Conservation (phyloP, 2,329 filamentous ascomycete species). For the Aspergillus sclerotialis region DNA sequence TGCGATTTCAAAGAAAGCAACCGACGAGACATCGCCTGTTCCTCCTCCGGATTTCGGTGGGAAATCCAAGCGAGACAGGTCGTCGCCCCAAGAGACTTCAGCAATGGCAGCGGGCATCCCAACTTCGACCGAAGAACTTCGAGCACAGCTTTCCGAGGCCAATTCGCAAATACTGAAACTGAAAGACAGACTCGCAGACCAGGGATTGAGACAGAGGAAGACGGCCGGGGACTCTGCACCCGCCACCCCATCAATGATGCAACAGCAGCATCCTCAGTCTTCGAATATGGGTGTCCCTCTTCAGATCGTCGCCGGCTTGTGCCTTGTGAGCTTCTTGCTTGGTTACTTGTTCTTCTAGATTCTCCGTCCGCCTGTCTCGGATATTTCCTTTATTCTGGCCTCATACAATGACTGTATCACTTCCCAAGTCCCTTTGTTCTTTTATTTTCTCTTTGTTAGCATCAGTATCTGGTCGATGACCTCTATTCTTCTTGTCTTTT, state of each 20-base stretch:
- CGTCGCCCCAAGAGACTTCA: conserved; percentile 32
- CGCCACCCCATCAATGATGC: conserved; percentile 41
- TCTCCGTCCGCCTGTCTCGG: conserved; percentile 8
- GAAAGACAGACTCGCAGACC: conserved; percentile 57
- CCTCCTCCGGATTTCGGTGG: conserved; percentile 30
- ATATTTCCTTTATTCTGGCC: conserved; percentile 15
- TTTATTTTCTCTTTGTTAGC: conserved; percentile 16
- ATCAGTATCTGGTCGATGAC: too few species aligned
- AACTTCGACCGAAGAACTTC: conserved; percentile 55
- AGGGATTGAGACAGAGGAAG: conserved; percentile 75
- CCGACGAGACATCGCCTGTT: conserved; percentile 25
- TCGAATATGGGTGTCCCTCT: conserved; percentile 71
- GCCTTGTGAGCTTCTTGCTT: conserved; percentile 83
- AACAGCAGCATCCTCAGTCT: conserved; percentile 50
- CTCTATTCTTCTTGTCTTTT: conserved; percentile 11
- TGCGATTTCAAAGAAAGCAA: conserved; percentile 35
- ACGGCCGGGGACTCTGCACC: conserved; percentile 50
- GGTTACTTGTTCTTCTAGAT: conserved; percentile 92
- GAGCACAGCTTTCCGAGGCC: conserved; percentile 66
- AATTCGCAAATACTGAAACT: conserved; percentile 65
- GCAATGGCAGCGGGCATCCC: conserved; percentile 42
- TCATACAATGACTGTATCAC: conserved; percentile 17
- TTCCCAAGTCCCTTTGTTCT: conserved; percentile 18
- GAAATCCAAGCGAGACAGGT: conserved; percentile 29
- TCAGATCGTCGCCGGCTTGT: conserved; percentile 74